Base-by-base conservation (phyloP, 768 basidiomycete genomes). In the Xerocomus spinulosus region DNA sequence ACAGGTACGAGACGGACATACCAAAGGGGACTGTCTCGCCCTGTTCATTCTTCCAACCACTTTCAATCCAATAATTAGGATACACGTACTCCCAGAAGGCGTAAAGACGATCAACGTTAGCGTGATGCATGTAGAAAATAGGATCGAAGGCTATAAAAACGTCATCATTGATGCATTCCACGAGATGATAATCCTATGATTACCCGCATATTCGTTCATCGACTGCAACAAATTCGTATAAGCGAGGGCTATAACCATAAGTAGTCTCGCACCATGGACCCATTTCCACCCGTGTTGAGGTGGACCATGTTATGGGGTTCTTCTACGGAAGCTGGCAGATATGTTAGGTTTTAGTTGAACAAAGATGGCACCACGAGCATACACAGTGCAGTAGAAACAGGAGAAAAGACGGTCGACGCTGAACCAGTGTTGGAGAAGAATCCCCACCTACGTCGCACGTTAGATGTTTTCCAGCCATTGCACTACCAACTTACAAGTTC, bases 71-170 rank as follows among this genome's bases (percentile, higher is more conserved):
- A 37, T 58, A 56, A 0, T 52, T 2, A 3, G 57, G 48, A 23
- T 58, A 58, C 17, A 59, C 10, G 25, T 59, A 58, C 43, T 58
- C 57, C 57, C 57, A 58, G 25, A 58, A 52, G 5, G 57, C 53
- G 7, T 52, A 55, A 15, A 58, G 21, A 12, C 57, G 57, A 14
- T 58, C 57, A 8, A 58, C 43, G 20, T 56, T 58, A 26, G 42
- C 38, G 15, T 58, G 57, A 30, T 58, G 57, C 23, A 58, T 17
- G 38, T 24, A 55, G 48, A 58, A 58, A 15, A 58, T 52, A 1
- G 57, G 57, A 39, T 58, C 57, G 18, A 49, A 58, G 5, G 20
- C 57, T 58, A 7, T 5, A 21, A 25, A 5, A 9, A 13, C 30
- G 24, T 13, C 10, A 17, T 46, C 9, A 3, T 29, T 2, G 24